These are phyloP conservation scores for Physaria fendleri DNA, from an alignment of 345 rosid species.

Conservation along the genomic window DNA sequence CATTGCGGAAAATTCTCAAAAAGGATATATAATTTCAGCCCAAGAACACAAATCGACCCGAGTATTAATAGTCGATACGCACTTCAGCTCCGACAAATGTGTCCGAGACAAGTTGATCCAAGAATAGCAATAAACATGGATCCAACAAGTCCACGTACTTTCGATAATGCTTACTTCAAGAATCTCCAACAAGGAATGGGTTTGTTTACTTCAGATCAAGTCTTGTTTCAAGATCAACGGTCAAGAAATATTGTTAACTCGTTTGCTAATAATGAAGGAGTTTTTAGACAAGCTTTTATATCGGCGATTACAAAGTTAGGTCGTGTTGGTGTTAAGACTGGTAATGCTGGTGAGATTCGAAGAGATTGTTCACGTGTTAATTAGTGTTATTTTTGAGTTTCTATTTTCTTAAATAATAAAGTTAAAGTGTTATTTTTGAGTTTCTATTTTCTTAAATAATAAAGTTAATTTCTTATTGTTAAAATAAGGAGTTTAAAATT, in stretches of 20 bases:
- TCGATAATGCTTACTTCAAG: conserved; percentile 70
- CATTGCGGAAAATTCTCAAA: conserved; percentile 61
- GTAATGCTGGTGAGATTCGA: conserved; percentile 63
- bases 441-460: too few species aligned
- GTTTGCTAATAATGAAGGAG: conserved; percentile 45
- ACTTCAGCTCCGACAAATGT: conserved; percentile 52
- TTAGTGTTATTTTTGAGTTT: too few species aligned
- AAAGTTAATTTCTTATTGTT: conserved; percentile 1
- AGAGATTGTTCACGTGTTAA: conserved; percentile 47
- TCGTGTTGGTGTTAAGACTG: conserved; percentile 59
- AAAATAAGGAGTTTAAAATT: not conserved
- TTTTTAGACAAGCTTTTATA: conserved; percentile 56
- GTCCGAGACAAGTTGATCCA: conserved; percentile 55
- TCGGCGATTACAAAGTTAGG: conserved; percentile 69
- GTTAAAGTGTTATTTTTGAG: too few species aligned
- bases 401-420: not conserved
- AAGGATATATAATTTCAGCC: conserved; percentile 61
- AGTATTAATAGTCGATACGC: conserved; percentile 51
- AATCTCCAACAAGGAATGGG: conserved; percentile 75
- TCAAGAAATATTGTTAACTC: conserved; percentile 49
- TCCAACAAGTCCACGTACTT: conserved; percentile 51
- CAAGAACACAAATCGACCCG: conserved; percentile 45
- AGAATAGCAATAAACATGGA: conserved; percentile 78
- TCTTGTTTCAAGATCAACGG: conserved; percentile 51
- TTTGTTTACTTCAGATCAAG: conserved; percentile 61